Base-by-base conservation (phyloP, 169 alveolate genomes). In the Theileria parva region DNA sequence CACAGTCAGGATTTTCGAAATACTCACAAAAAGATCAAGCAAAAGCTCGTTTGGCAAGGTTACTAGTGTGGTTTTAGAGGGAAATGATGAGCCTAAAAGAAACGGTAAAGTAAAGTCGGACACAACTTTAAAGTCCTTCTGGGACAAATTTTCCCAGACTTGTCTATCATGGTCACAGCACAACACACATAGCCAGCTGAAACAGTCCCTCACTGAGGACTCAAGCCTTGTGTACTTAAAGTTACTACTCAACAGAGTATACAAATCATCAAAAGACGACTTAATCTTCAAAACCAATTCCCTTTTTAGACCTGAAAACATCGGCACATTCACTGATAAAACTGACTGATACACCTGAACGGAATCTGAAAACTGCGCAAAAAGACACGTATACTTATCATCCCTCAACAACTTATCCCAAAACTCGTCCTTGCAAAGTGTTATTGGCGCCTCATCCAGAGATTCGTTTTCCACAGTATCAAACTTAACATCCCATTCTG, bases 261-360 rank as follows among this genome's bases (percentile, higher is more conserved):
- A 83, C 21, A 83, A 39, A 25, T 27, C 37, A 32, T 83, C 86
- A 48, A 83, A 83, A 0, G 76, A 66, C 9, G 55, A 27, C 64
- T 74, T 61, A 75, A 77, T 51, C 25, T 83, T 81, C 17, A 39
- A 51, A 4, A 83, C 89, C 34, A 83, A 39, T 61, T 83, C 89
- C n/a, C 73, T 72, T 83, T 85, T 85, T 50, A 85, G 51, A 0
- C 87, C 86, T 27, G 78, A 30, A 32, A 85, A 67, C 25, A 60
- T 32, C 17, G 79, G 81, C 50, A 77, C 66, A 79, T 78, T 70
- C 37, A 73, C 57, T 15, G 53, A 37, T 9, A 85, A 51, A n/a
- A 85, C 60, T 32, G 91, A 30, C 61, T 85, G 91, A 39, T 85
- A 85, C 19, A 85, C 48, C 74, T 85, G 91, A 6, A 85, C 67